Evolutionary conservation across 805 yeast species (phyloP), one percentile per base, ranked within the genome.

Genomic region (Lipomyces chichibuensis): DNA sequence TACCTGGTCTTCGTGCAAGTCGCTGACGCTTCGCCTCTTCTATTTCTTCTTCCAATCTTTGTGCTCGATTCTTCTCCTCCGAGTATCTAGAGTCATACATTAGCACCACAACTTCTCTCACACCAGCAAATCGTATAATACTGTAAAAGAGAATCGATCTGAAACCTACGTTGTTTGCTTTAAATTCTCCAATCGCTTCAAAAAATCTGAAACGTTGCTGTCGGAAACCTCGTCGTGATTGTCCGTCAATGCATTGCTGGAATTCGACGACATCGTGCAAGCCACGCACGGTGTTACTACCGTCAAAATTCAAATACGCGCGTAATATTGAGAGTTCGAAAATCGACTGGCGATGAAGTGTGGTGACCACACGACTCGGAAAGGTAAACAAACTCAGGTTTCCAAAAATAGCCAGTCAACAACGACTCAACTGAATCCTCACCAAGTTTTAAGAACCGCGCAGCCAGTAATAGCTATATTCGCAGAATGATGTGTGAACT

Each of bases 1-100:
- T 60, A 67, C 70, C 70, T 46, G 54, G 59, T 39, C 66, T 23
- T 11, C 71, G 61, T 17, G 69, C 69, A 8, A 59, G 59, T n/a
- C 71, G 56, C 43, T 62, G 69, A 14, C 64, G 23, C 25, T 61
- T 57, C 1, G 66, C 64, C 51, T 65, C 69, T 20, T 62, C 71
- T n/a, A 67, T 65, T 52, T 67, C 71, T 46, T 62, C 57, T 52
- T 65, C 71, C 20, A 67, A 43, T 29, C 55, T 33, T 52, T 35
- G 35, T 14, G 66, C 51, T 14, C 70, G 57, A 13, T 57, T 65
- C 23, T 55, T n/a, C 14, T 62, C 64, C 17, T 58, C 64, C 13
- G 46, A 25, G 52, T 58, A 57, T 4, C 67, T 60, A 29, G 8
- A 39, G 0, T 14, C 27, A 46, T 27, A 33, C 25, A 33, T 56